These are phyloP conservation scores for Spathaspora arborariae DNA, from an alignment of 805 yeast genomes.

Conservation along the genomic window DNA sequence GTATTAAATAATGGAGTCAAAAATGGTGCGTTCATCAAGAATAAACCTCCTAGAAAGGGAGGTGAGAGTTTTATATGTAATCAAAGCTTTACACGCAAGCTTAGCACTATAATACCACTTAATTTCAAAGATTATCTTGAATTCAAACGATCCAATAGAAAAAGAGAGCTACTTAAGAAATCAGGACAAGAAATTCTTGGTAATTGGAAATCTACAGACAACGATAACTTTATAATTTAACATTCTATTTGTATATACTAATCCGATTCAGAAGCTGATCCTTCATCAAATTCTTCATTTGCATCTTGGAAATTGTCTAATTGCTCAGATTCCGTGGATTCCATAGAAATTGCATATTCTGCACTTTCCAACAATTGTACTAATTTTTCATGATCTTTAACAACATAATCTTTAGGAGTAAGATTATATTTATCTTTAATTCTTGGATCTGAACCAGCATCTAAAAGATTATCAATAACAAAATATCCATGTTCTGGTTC, in stretches of 20 bases:
- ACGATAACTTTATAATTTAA: slow-evolving; percentile 37
- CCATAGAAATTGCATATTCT: slow-evolving; percentile 61
- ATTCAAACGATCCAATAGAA: slow-evolving; percentile 22
- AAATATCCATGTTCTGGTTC: slow-evolving; percentile 86
- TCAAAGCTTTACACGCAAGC: slow-evolving; percentile 14
- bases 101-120: neutral
- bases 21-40: slow-evolving; percentile 52
- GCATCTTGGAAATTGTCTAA: slow-evolving; percentile 30
- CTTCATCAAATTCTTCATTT: slow-evolving; percentile 30
- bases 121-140: slow-evolving; percentile 21
- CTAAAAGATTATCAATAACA: slow-evolving; percentile 74
- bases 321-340: slow-evolving; percentile 27
- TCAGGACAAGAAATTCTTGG: slow-evolving; percentile 28
- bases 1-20: slow-evolving; percentile 56
- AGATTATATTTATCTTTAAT: slow-evolving; percentile 46
- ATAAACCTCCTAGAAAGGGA: slow-evolving; percentile 37
- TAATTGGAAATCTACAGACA: slow-evolving; percentile 44
- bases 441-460: slow-evolving; percentile 85
- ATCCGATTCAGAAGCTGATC: slow-evolving; percentile 30
- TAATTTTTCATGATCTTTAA: slow-evolving; percentile 52
- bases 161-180: slow-evolving; percentile 27
- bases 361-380: slow-evolving; percentile 72
- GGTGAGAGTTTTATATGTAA: slow-evolving; percentile 43
- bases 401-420: slow-evolving; percentile 71
- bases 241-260: slow-evolving; percentile 3